Evolutionary conservation across 2,329 filamentous ascomycete genomes (phyloP).

Genomic region (Paracorniculantispora psalliotae): DNA sequence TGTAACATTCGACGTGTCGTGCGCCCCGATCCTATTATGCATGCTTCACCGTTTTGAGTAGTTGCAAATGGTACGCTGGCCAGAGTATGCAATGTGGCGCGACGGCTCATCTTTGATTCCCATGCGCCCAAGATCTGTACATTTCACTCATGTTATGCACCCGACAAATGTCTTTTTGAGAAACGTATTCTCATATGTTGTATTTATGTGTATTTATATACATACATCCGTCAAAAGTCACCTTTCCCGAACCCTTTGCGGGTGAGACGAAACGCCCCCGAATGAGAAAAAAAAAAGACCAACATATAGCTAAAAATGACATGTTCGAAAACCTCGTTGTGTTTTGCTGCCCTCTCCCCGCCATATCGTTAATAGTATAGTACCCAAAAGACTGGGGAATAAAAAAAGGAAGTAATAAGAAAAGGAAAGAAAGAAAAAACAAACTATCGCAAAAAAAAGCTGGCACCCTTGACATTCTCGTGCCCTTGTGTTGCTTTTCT

Average conservation of each 20-base stretch:
- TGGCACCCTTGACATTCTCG: background rate
- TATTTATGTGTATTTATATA: background rate
- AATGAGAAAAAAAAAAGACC: background rate
- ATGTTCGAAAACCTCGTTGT: background rate
- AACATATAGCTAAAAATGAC: conserved; percentile 7
- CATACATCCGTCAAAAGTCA: background rate
- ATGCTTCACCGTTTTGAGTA: too few relatives aligned
- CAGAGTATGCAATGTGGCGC: too few relatives aligned
- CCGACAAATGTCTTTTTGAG: too few relatives aligned
- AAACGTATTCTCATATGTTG: background rate
- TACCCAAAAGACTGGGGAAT: background rate
- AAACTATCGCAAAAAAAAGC: background rate
- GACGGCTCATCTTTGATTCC: too few relatives aligned
- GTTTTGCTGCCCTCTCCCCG: too few relatives aligned
- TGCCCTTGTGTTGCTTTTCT: background rate
- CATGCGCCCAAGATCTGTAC: too few relatives aligned
- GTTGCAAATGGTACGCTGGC: too few relatives aligned
- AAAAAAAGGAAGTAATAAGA: background rate
- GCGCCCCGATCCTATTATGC: too few relatives aligned
- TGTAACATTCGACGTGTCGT: too few relatives aligned
- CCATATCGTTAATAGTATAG: background rate
- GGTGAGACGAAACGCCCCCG: background rate
- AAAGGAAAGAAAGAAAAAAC: background rate
- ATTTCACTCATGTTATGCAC: too few relatives aligned
- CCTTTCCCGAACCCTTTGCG: too few relatives aligned